phyloP scores from a whole-genome alignment of 257 asterid genomes.

The Solanum chmielewskii region DNA sequence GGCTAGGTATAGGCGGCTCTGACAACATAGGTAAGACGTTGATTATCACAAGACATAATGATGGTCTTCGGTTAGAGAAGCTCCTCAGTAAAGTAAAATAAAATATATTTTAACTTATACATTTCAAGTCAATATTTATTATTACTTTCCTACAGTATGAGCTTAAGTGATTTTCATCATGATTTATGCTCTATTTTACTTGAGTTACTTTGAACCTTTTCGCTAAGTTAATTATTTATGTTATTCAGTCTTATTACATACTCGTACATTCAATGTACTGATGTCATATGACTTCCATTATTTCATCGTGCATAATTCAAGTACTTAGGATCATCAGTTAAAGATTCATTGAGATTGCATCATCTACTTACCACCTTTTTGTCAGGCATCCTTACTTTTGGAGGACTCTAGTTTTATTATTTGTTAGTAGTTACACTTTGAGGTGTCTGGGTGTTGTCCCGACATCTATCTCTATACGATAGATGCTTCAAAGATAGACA shows the following conservation, averaged over 20 bases:
- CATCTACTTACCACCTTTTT: neutral
- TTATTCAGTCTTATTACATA: neutral
- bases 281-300: neutral
- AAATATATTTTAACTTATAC: neutral
- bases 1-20: neutral
- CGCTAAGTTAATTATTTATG: neutral
- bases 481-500: neutral
- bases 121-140: neutral
- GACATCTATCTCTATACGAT: too few relatives aligned
- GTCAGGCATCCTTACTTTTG: neutral
- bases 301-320: neutral
- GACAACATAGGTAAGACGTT: neutral
- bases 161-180: neutral
- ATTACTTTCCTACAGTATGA: neutral
- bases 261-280: neutral
- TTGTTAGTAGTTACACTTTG: too few relatives aligned
- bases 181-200: neutral
- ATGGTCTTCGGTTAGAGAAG: too few relatives aligned
- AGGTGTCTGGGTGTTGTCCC: neutral
- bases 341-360: neutral
- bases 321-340: neutral
- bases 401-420: too few relatives aligned
- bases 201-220: neutral
- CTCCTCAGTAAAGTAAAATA: neutral
- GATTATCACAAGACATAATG: too few relatives aligned